Base-by-base conservation (phyloP, 176 grass and related monocot species). In the Avena eriantha region DNA sequence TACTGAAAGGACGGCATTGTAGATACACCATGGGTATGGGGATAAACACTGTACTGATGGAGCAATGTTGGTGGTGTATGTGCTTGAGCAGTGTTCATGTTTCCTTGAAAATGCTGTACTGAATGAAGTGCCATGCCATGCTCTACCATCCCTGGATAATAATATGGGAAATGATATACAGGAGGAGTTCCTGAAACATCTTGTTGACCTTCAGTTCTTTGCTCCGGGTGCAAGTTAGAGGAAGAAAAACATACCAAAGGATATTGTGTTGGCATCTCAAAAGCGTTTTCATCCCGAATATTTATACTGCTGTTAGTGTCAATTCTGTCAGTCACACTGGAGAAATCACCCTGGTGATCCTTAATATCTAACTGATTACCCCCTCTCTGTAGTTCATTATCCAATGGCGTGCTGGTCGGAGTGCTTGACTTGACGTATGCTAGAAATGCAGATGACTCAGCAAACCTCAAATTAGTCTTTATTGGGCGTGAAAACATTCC, bases 361-460 rank as follows among this genome's bases (percentile, higher is more conserved):
- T 63, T 60, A 48, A 66, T 70, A 82, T 81, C 87, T 84, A 78
- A 84, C 50, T 71, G 82, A 85, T 73, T 79, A 58, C 69, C 82
- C 82, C 58, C 77, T 89, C 66, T 84, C 57, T 94, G 87, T 48
- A 85, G 17, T 88, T 79, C 54, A 46, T 65, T 90, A 78, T 80
- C 84, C 56, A 87, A 66, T 53, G 88, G 72, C 49, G 48, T 91
- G 68, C 56, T 90, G 69, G 77, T 69, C 75, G 86, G 86, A 80
- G 86, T 86, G 71, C 67, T 88, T 76, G 90, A 74, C 58, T 91
- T 96, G 13, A 96, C 97, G 90, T 99, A 99, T 53, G 97, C 90
- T 85, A 96, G 85, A 82, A 99, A 96, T 49, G 97, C 97, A 77
- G 97, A 99, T 0, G 94, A 99, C 80, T 93, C 82, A 2, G 82